Evolutionary conservation across 495 filamentous ascomycete genomes (phyloP).

Genomic region (Ramalina peruviana): DNA sequence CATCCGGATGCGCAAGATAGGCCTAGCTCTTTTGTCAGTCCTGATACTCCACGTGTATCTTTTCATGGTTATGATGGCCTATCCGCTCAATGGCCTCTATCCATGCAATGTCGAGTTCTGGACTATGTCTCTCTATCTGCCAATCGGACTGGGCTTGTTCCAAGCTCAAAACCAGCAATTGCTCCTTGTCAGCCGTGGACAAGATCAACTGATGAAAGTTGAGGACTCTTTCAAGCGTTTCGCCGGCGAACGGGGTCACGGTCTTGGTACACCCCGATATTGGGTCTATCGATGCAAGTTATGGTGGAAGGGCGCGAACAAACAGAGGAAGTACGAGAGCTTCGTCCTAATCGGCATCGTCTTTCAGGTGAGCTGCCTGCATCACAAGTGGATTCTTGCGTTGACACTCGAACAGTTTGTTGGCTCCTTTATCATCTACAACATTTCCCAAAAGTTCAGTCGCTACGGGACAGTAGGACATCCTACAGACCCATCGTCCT

Average conservation of each 20-base stretch:
- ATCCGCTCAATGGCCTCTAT: constrained; percentile 43
- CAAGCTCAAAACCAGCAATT: constrained; percentile 55
- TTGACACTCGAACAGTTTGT: constrained; percentile 29
- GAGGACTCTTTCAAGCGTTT: constrained; percentile 9
- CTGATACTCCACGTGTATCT: constrained; percentile 52
- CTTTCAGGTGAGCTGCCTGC: constrained; percentile 28
- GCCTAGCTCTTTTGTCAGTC: constrained; percentile 43
- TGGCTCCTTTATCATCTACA: constrained; percentile 45
- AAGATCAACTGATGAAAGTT: constrained; percentile 25
- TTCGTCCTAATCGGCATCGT: constrained; percentile 35
- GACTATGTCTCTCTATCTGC: constrained; percentile 61
- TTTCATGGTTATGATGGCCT: constrained; percentile 42
- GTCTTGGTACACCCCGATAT: constrained; percentile 7
- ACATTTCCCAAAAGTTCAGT: constrained; percentile 55
- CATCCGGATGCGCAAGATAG: constrained; percentile 49
- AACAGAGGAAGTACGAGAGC: constrained; percentile 14
- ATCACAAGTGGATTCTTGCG: background rate
- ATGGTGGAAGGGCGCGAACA: constrained; percentile 12
- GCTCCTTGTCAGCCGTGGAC: constrained; percentile 44
- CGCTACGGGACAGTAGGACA: constrained; percentile 39
- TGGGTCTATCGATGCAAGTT: constrained; percentile 15
- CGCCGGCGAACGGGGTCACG: background rate
- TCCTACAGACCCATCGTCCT: constrained; percentile 27
- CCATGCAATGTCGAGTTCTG: constrained; percentile 50
- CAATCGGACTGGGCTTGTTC: constrained; percentile 57